Evolutionary conservation across 345 rosid genomes (phyloP).

Genomic region (Lepidium didymum): DNA sequence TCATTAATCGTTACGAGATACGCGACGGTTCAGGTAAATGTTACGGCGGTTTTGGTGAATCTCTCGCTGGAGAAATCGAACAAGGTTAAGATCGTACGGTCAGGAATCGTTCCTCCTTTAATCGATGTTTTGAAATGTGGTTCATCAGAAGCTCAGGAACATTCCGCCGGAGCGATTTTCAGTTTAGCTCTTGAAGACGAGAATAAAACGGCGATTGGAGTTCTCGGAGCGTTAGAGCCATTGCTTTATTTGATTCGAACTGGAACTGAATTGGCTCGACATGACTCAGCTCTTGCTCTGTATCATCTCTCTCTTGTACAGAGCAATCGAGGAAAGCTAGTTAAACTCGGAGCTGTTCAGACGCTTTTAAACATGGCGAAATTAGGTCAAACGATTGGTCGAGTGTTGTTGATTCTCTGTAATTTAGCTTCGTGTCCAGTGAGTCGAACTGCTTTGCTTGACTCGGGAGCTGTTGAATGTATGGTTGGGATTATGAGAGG

Average conservation of each 20-base stretch:
- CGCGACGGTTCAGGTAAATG: constrained; percentile 55
- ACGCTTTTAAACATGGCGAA: constrained; percentile 47
- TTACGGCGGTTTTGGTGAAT: constrained; percentile 71
- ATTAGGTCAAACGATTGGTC: constrained; percentile 44
- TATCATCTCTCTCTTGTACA: constrained; percentile 74
- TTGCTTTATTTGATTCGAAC: constrained; percentile 54
- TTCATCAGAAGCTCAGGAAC: constrained; percentile 66
- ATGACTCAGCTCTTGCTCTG: constrained; percentile 75
- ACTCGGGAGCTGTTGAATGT: constrained; percentile 74
- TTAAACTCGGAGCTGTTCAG: constrained; percentile 57
- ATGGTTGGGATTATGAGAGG: constrained; percentile 42
- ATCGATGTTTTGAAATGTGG: constrained; percentile 68
- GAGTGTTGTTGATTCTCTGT: constrained; percentile 46
- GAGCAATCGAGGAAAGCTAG: constrained; percentile 55
- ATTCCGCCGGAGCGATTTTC: constrained; percentile 70
- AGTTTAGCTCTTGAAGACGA: constrained; percentile 72
- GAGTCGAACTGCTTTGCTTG: constrained; percentile 60
- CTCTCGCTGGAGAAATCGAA: constrained; percentile 60
- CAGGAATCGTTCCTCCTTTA: constrained; percentile 67
- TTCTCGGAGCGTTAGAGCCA: constrained; percentile 75
- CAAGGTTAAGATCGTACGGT: constrained; percentile 75
- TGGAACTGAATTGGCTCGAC: constrained; percentile 52
- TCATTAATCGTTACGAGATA: constrained; percentile 50
- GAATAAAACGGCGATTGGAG: constrained; percentile 85
- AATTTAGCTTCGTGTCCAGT: constrained; percentile 49